phyloP scores from a whole-genome alignment of 176 grass and related monocot species.

The Olyra latifolia region DNA sequence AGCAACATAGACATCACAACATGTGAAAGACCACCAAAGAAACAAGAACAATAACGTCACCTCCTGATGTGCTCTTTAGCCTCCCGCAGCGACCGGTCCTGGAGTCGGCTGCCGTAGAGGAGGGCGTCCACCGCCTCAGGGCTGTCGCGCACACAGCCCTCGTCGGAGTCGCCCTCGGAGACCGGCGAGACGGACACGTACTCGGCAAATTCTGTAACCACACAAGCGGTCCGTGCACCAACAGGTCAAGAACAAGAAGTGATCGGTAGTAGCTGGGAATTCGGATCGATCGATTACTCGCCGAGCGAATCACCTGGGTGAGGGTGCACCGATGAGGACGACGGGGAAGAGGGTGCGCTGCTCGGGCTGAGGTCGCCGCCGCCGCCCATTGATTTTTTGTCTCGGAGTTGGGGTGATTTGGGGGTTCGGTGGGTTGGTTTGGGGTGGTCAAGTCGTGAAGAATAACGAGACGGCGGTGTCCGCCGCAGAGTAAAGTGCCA shows the following conservation, averaged over 20 bases:
- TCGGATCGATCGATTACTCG: background rate
- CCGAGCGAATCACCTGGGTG: conserved; percentile 18
- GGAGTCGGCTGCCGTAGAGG: background rate
- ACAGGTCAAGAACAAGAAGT: background rate
- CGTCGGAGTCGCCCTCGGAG: conserved; percentile 25
- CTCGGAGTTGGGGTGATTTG: conserved; percentile 6
- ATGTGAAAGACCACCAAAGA: background rate
- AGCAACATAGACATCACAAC: background rate
- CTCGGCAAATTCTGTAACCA: conserved; percentile 30
- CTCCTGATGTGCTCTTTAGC: conserved; percentile 54
- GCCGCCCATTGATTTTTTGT: conserved; percentile 41
- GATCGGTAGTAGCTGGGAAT: conserved; percentile 14
- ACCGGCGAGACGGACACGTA: conserved; percentile 20
- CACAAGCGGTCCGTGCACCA: background rate
- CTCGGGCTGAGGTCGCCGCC: conserved; percentile 26
- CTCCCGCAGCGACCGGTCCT: conserved; percentile 32
- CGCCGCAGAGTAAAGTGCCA: background rate
- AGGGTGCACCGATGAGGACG: conserved; percentile 31
- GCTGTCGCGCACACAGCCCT: conserved; percentile 17
- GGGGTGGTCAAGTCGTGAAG: background rate
- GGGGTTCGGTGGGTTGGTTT: background rate
- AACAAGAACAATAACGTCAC: conserved; percentile 24
- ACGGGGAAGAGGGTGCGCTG: conserved; percentile 30
- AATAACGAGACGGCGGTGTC: conserved; percentile 2
- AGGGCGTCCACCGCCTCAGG: conserved; percentile 16